Evolutionary conservation across 108 stramenopile genomes (phyloP).

Genomic region (Cyclostephanos tholiformis): DNA sequence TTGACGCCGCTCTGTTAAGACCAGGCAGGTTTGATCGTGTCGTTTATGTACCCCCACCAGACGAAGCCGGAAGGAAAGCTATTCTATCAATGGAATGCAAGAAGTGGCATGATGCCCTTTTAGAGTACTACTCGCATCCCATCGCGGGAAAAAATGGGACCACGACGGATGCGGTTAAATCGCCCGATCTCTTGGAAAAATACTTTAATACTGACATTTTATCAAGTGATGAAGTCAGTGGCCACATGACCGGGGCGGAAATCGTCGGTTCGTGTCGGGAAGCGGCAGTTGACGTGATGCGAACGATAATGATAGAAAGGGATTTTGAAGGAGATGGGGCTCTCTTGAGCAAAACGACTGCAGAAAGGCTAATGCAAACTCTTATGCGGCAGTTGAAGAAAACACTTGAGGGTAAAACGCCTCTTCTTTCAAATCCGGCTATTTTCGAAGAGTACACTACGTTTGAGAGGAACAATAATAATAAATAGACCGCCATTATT

Average conservation of each 20-base stretch:
- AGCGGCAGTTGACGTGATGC: slow-evolving; percentile 61
- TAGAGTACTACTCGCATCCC: not conserved
- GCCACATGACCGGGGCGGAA: slow-evolving; percentile 86
- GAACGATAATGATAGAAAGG: slow-evolving; percentile 35
- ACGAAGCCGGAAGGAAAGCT: slow-evolving; percentile 78
- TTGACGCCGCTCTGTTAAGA: slow-evolving; percentile 95
- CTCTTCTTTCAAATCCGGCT: slow-evolving; percentile 49
- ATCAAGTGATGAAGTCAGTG: slow-evolving; percentile 60
- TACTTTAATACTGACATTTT: slow-evolving; percentile 54
- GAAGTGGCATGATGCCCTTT: slow-evolving; percentile 45
- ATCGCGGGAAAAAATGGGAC: not conserved
- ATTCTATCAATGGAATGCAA: slow-evolving; percentile 84
- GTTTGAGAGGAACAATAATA: slow-evolving; percentile 39
- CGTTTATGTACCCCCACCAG: slow-evolving; percentile 94
- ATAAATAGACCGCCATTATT: not conserved
- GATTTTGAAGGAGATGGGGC: not conserved
- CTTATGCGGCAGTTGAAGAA: slow-evolving; percentile 26
- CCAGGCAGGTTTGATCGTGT: slow-evolving; percentile 93
- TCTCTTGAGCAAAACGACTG: not conserved
- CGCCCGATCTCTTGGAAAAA: slow-evolving; percentile 29
- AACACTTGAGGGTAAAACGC: slow-evolving; percentile 38
- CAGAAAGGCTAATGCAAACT: slow-evolving; percentile 22
- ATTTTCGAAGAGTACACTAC: slow-evolving; percentile 50
- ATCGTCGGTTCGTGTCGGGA: slow-evolving; percentile 82
- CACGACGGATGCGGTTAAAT: not conserved